Percentiles rank a stretch among this genome's conserved stretches.
These are phyloP conservation scores for Chlamydomonas sphaeroides DNA, from an alignment of 139 green algal species.

Conservation along the genomic window DNA sequence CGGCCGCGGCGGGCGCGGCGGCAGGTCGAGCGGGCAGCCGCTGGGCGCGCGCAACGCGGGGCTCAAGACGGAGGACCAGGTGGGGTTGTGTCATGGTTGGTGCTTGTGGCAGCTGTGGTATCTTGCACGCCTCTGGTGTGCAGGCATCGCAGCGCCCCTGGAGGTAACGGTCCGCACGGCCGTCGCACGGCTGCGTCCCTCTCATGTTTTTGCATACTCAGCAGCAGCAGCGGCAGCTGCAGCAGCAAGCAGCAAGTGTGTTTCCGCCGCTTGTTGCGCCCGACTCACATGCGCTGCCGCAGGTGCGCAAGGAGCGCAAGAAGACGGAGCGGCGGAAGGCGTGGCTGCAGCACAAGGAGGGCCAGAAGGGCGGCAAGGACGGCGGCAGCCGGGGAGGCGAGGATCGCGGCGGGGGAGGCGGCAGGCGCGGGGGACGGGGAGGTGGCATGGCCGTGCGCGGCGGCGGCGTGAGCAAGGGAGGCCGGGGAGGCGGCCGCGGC, in stretches of 20 bases:
- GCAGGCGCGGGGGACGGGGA: neutral
- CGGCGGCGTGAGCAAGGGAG: neutral
- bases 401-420: neutral
- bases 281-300: too few species aligned
- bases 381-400: neutral
- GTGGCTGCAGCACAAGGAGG: conserved; percentile 13
- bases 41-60: conserved; percentile 18
- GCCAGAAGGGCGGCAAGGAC: neutral
- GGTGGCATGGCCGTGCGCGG: neutral
- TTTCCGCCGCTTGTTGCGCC: too few species aligned
- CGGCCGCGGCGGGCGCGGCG: neutral
- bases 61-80: conserved; percentile 36
- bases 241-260: too few species aligned
- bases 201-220: too few species aligned
- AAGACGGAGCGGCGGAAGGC: conserved; percentile 27
- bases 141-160: too few species aligned
- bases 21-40: neutral
- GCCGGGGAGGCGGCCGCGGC: neutral
- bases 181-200: too few species aligned
- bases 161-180: too few species aligned
- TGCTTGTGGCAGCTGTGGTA: too few species aligned
- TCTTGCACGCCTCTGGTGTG: too few species aligned
- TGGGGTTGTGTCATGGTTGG: neutral
- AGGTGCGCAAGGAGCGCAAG: conserved; percentile 50
- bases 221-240: too few species aligned